phyloP scores from a whole-genome alignment of 768 basidiomycete genomes.

The Suillus discolor region DNA sequence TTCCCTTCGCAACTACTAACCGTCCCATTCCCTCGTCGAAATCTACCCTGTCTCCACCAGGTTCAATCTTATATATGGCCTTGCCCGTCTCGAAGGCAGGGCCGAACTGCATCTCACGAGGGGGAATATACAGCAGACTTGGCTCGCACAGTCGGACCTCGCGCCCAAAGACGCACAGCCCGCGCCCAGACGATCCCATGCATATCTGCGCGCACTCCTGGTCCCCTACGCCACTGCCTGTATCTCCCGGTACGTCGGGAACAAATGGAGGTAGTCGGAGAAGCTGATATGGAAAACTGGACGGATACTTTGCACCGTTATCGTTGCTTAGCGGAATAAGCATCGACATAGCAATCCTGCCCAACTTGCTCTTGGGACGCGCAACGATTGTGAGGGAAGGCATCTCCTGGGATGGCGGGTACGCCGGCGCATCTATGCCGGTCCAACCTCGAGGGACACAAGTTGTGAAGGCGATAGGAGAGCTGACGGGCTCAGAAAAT shows the following conservation, averaged over 20 bases:
- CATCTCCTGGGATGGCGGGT: background rate
- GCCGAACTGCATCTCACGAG: conserved; percentile 31
- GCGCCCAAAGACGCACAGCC: conserved; percentile 26
- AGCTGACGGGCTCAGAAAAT: conserved; percentile 25
- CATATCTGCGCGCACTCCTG: conserved; percentile 21
- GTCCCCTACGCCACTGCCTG: background rate
- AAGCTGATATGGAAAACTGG: conserved; percentile 25
- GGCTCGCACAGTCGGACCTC: conserved; percentile 28
- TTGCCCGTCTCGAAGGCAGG: conserved; percentile 29
- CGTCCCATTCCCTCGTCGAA: conserved; percentile 35
- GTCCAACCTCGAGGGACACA: conserved; percentile 18
- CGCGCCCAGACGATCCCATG: conserved; percentile 31
- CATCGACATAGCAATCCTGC: conserved; percentile 26
- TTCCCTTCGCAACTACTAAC: conserved; percentile 27
- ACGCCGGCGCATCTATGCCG: background rate
- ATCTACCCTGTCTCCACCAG: conserved; percentile 25
- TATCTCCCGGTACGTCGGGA: conserved; percentile 2
- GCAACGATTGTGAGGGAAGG: conserved; percentile 30
- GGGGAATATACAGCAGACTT: conserved; percentile 26
- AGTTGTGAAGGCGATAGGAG: conserved; percentile 31
- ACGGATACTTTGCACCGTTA: background rate
- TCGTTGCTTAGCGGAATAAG: conserved; percentile 20
- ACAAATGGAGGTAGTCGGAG: conserved; percentile 17
- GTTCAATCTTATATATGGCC: conserved; percentile 19
- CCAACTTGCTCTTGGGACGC: conserved; percentile 17